Percentiles rank a stretch among this genome's conserved stretches.
phyloP scores from a whole-genome alignment of 306 rosid genomes.

The Quercus dentata region DNA sequence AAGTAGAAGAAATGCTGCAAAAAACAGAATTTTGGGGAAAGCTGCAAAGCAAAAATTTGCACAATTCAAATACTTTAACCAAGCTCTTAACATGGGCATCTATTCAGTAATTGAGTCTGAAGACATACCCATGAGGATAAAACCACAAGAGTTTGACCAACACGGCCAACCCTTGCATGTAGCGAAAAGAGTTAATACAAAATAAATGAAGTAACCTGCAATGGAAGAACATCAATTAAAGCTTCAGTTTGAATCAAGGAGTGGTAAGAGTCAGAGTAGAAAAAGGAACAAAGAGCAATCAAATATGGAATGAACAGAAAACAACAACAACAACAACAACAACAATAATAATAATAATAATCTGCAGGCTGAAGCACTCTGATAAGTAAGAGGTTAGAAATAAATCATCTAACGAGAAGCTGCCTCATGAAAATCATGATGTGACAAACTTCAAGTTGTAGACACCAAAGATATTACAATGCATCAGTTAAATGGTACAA shows the following conservation, averaged over 20 bases:
- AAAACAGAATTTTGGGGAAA: constrained; percentile 75
- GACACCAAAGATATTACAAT: background rate
- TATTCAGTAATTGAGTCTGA: constrained; percentile 7
- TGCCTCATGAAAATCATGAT: background rate
- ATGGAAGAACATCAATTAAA: constrained; percentile 25
- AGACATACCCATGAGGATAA: constrained; percentile 79
- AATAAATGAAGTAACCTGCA: constrained; percentile 75
- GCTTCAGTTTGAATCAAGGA: constrained; percentile 18
- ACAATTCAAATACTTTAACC: constrained; percentile 27
- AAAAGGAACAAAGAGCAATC: background rate
- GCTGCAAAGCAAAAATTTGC: constrained; percentile 68
- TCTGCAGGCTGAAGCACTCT: background rate
- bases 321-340: background rate
- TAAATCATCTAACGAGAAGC: background rate
- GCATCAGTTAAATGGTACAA: background rate
- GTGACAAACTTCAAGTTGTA: background rate
- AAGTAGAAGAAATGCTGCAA: constrained; percentile 96
- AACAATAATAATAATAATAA: background rate
- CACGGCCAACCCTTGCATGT: constrained; percentile 79
- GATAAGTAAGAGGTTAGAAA: background rate
- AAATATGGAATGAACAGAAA: background rate
- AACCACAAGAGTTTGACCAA: constrained; percentile 89
- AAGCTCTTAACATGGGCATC: constrained; percentile 8
- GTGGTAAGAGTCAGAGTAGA: background rate
- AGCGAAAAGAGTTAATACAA: constrained; percentile 59